Percentiles rank a stretch among this genome's conserved stretches.
phyloP scores from a whole-genome alignment of 345 rosid species.

The Citrus sp. region DNA sequence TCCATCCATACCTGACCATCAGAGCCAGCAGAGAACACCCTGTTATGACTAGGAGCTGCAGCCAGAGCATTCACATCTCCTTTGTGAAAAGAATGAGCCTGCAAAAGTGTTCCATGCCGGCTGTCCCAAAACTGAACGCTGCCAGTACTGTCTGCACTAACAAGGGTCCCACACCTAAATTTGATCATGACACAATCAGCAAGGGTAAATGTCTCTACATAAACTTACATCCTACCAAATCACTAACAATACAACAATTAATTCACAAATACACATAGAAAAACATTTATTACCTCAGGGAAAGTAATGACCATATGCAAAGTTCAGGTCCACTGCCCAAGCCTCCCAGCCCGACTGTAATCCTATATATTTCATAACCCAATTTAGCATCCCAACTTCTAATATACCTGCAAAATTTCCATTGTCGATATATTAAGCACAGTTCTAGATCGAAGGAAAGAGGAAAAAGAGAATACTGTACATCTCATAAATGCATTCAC shows the following conservation, averaged over 20 bases:
- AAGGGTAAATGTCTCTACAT: constrained; percentile 1
- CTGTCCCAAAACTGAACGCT: constrained; percentile 94
- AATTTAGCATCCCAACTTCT: constrained; percentile 87
- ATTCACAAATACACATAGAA: background rate
- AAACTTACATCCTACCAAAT: background rate
- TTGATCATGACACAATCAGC: constrained; percentile 16
- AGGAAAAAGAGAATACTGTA: background rate
- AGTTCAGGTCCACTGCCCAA: constrained; percentile 56
- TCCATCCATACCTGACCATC: constrained; percentile 75
- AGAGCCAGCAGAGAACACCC: constrained; percentile 90
- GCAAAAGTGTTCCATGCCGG: constrained; percentile 76
- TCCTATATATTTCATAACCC: constrained; percentile 73
- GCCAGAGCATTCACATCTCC: constrained; percentile 88
- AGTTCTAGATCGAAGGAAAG: background rate
- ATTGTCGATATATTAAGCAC: background rate
- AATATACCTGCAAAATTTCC: constrained; percentile 52
- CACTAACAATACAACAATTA: background rate
- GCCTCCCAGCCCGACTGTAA: constrained; percentile 84
- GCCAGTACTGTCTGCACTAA: constrained; percentile 93
- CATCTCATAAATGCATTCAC: background rate
- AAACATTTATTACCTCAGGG: constrained; percentile 54
- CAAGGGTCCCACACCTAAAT: constrained; percentile 69
- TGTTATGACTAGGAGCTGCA: constrained; percentile 76
- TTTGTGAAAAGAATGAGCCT: constrained; percentile 76
- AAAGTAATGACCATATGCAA: constrained; percentile 86